phyloP scores from a whole-genome alignment of 106 monocot genomes.

The Hemerocallis citrina region DNA sequence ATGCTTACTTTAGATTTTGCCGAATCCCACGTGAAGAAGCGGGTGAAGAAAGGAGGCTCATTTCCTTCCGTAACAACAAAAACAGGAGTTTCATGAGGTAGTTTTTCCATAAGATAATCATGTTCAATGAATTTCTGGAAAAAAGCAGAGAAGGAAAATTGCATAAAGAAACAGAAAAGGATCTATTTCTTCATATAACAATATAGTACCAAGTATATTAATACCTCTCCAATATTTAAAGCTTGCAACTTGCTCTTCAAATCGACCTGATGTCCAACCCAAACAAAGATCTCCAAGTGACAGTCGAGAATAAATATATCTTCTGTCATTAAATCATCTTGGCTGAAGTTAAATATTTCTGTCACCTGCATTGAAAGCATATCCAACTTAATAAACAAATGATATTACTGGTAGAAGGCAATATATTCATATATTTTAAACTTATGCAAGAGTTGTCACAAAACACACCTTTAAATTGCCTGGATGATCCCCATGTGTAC shows the following conservation, averaged over 20 bases:
- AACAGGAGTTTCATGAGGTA: slow-evolving; percentile 62
- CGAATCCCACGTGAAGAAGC: slow-evolving; percentile 92
- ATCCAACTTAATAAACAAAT: background rate
- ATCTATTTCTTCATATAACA: background rate
- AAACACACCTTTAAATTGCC: slow-evolving; percentile 55
- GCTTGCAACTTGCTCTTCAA: slow-evolving; percentile 46
- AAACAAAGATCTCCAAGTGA: slow-evolving; percentile 60
- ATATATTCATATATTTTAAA: background rate
- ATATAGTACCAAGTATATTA: background rate
- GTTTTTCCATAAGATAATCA: slow-evolving; percentile 69
- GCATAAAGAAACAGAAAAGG: background rate
- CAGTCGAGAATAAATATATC: slow-evolving; percentile 82
- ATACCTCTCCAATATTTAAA: slow-evolving; percentile 75
- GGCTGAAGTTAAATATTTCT: slow-evolving; percentile 80
- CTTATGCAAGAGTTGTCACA: background rate
- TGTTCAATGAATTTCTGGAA: slow-evolving; percentile 83
- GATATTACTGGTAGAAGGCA: background rate
- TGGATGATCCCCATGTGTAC: slow-evolving; percentile 16
- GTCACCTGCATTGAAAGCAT: slow-evolving; percentile 29
- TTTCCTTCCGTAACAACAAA: slow-evolving; percentile 76
- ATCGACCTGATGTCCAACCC: slow-evolving; percentile 77
- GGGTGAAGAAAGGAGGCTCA: slow-evolving; percentile 88
- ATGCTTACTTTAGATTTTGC: slow-evolving; percentile 72
- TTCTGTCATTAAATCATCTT: slow-evolving; percentile 94
- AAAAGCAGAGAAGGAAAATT: background rate